Evolutionary conservation across 2,329 filamentous ascomycete species (phyloP).

Genomic region (Pseudogymnoascus sp.): DNA sequence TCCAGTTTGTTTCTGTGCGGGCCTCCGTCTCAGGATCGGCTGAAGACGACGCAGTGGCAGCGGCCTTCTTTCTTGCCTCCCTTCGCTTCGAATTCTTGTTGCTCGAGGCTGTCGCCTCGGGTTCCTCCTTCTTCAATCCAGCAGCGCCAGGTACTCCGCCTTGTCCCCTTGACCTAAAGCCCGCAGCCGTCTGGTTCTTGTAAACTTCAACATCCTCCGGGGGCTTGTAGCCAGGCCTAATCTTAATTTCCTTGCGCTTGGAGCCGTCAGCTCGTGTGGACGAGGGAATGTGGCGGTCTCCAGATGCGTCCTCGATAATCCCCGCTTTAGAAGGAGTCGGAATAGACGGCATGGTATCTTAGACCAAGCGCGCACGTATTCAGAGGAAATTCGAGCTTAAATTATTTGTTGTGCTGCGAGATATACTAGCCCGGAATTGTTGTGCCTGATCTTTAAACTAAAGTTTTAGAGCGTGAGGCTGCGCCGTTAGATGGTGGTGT

Average conservation of each 20-base stretch:
- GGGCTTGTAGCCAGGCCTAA: constrained; percentile 86
- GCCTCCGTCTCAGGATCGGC: constrained; percentile 31
- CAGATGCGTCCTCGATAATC: constrained; percentile 66
- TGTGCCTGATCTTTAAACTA: constrained; percentile 1
- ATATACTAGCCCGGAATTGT: background rate
- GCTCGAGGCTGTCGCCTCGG: constrained; percentile 45
- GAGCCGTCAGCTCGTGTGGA: constrained; percentile 82
- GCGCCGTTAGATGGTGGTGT: constrained; percentile 8
- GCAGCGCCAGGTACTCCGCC: constrained; percentile 70
- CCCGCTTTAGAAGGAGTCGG: constrained; percentile 52
- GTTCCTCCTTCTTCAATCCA: constrained; percentile 39
- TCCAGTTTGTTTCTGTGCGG: constrained; percentile 16
- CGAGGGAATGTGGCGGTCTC: constrained; percentile 81
- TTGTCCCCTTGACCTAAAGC: constrained; percentile 67
- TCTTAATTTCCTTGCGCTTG: constrained; percentile 87
- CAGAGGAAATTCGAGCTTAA: background rate
- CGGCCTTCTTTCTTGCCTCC: constrained; percentile 56
- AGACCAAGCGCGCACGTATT: background rate
- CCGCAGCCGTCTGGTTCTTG: constrained; percentile 83
- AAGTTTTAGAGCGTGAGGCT: background rate
- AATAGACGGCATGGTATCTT: constrained; percentile 30
- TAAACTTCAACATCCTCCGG: constrained; percentile 95
- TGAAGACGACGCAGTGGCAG: constrained; percentile 35
- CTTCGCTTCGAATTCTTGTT: constrained; percentile 83
- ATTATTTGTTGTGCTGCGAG: background rate